Conservation (phyloP, 1,139 yeast genomes). For the Yamadazyma spencermartinsiae region DNA sequence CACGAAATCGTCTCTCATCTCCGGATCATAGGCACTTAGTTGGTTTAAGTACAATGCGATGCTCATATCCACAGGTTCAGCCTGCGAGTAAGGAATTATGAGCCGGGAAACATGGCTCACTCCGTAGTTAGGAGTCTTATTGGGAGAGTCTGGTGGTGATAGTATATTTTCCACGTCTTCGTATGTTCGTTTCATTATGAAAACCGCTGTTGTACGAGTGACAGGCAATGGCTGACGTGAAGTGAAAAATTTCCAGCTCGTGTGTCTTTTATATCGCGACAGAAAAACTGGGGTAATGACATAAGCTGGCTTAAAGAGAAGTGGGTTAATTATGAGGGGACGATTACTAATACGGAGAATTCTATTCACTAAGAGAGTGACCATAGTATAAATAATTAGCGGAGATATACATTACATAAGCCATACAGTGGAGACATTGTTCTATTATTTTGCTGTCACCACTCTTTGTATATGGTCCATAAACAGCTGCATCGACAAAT, state of each 20-base stretch:
- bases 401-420: too few species aligned
- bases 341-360: too few species aligned
- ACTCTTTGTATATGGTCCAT: conserved; percentile 56
- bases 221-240: not conserved
- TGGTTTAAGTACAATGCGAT: conserved; percentile 6
- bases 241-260: not conserved
- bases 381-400: too few species aligned
- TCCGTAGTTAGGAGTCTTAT: conserved; percentile 8
- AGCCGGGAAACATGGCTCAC: conserved; percentile 4
- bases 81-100: conserved; percentile 6
- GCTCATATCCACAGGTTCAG: conserved; percentile 5
- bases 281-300: conserved; percentile 9
- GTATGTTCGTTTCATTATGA: conserved; percentile 11
- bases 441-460: conserved; percentile 21
- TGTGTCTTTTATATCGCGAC: conserved; percentile 1
- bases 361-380: too few species aligned
- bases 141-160: conserved; percentile 13
- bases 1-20: conserved; percentile 9
- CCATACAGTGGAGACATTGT: not conserved
- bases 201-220: not conserved
- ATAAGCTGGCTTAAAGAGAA: too few species aligned
- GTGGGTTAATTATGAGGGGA: not conserved
- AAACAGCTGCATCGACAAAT: conserved; percentile 65
- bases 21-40: conserved; percentile 5
- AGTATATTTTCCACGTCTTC: conserved; percentile 3